Conservation (phyloP, 805 yeast genomes). For the Peterozyma xylosa region DNA sequence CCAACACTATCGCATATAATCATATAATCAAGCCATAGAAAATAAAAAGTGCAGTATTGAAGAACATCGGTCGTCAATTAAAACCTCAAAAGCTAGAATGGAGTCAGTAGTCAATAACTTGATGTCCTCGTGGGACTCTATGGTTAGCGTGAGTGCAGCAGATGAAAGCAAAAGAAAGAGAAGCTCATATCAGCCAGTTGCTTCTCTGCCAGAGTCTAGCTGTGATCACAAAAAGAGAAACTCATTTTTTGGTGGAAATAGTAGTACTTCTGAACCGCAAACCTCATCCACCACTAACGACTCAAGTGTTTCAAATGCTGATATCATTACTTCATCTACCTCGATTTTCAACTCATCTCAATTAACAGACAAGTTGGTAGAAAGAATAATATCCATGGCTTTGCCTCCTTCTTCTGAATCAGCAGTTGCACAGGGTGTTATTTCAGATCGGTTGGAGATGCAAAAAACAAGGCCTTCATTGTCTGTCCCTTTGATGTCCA, state of each 20-base stretch:
- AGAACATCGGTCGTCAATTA: too few relatives aligned
- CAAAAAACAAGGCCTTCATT: conserved; percentile 63
- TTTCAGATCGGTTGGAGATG: conserved; percentile 47
- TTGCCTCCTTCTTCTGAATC: conserved; percentile 54
- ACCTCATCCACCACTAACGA: neutral
- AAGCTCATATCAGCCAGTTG: conserved; percentile 1
- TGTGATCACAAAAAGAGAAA: neutral
- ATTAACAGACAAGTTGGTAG: conserved; percentile 65
- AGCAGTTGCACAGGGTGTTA: conserved; percentile 28
- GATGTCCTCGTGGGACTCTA: conserved; percentile 18
- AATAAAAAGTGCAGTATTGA: too few relatives aligned
- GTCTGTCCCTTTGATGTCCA: conserved; percentile 63
- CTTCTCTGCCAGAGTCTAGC: neutral
- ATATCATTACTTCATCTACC: neutral
- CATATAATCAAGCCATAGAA: too few relatives aligned
- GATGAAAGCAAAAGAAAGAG: conserved; percentile 5
- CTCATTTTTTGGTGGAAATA: neutral
- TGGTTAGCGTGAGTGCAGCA: conserved; percentile 6
- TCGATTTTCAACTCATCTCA: conserved; percentile 17
- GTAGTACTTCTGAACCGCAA: neutral
- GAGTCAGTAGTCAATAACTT: conserved; percentile 21
- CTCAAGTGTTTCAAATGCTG: conserved; percentile 9
- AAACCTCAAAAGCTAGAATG: conserved; percentile 8
- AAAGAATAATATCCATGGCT: conserved; percentile 63
- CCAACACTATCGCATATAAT: too few relatives aligned